Base-by-base conservation (phyloP, 2,329 filamentous ascomycete genomes). In the Raffaelea arxii region DNA sequence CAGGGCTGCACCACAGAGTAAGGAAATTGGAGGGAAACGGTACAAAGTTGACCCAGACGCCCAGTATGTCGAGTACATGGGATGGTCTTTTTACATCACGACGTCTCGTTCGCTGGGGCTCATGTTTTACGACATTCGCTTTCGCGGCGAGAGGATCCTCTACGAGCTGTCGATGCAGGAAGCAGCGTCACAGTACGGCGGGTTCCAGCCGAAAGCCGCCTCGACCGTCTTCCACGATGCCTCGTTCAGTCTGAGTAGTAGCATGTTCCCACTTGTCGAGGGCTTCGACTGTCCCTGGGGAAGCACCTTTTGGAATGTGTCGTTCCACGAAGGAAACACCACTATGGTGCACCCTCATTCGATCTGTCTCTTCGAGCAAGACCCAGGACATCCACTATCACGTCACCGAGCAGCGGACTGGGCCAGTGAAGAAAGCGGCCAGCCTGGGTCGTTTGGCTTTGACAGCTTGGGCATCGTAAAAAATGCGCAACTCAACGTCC, bases 141-240 rank as follows among this genome's bases (percentile, higher is more conserved):
- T 71, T 59, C 70, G 70, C 51, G 69, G 67, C 12, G 65, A 74
- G 50, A 62, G 71, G 2, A 63, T 76, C 38, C 60, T 76, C 40
- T 76, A 76, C 53, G 71, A 76, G 57, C 64, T 76, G 4, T 67
- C 67, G 9, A 59, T 75, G 43, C 71, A 77, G 53, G 72, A 76
- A 55, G 72, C 72, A 0, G 60, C 72, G 23, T 69, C 72, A 4
- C 72, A 75, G 47, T 76, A 76, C 50, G 71, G 68, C 4, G 69
- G 70, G 0, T 63, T 65, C 50, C 61, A 70, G 45, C 69, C 70
- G 10, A 69, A 70, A 56, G 56, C 63, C 2, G 63, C 64, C 5
- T 58, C 59, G n/a, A 68, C 64, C 1, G 57, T 65, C 24, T 70
- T 66, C 49, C 67, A 71, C 46, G 69, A 70, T 46, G 63, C 62